Base-by-base conservation (phyloP, 345 rosid genomes). In the Eucalyptus sp. region DNA sequence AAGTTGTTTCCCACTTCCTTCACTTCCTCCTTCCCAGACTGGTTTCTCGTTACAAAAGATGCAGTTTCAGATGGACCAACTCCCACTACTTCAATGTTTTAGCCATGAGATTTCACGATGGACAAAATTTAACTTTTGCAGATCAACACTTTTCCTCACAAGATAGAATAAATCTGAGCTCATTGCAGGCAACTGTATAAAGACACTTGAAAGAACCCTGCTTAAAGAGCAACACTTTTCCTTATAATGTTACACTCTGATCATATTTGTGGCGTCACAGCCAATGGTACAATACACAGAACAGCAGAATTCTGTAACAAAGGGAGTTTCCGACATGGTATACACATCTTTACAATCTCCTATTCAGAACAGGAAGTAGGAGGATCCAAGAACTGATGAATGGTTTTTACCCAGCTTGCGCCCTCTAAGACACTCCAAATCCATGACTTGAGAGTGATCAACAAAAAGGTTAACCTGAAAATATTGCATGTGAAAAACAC, bases 381-480 rank as follows among this genome's bases (percentile, higher is more conserved):
- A 92, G 41, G 98, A 92, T 89, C 95, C 89, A 76, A 92, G 92
- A 60, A 94, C 92, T 44, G 98, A 95, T 86, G 88, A 80, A 83
- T 95, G 94, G 86, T 92, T 92, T 92, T 90, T 95, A 86, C 97
- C 96, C 76, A 94, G 88, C 92, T 94, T 93, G 85, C 90, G 92
- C 86, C 98, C 98, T 29, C 98, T 93, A 88, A 98, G 96, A 88
- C 99, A 95, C 91, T 96, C 98, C 29, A 98, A 92, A 91, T 95
- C 95, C 94, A 95, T 96, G 58, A 97, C 95, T 93, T 98, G 98
- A 80, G 97, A 94, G 90, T 95, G 99, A 92, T 97, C 98, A 64
- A 97, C 97, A 62, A 95, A 97, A 48, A 97, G 99, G 89, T 97
- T 98, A 90, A 97, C 99, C 98, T 97, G 95, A 87, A 88, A 90